phyloP scores from a whole-genome alignment of 2,329 filamentous ascomycete genomes.

The Fusarium scirpi region DNA sequence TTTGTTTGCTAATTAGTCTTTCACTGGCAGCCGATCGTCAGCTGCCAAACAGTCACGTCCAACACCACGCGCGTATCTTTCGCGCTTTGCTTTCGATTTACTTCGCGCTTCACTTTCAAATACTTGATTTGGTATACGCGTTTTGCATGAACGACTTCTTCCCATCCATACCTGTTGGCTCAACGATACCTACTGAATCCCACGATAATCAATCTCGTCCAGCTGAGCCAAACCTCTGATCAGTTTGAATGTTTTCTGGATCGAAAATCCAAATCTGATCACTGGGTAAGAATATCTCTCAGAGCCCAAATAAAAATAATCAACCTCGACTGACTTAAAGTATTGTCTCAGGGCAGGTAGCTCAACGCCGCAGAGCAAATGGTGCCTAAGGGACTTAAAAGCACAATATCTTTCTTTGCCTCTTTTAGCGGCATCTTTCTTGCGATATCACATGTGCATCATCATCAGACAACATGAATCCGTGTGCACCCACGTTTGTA shows the following conservation, averaged over 20 bases:
- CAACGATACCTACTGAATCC: neutral
- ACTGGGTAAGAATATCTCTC: neutral
- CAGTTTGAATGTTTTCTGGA: conserved; percentile 1
- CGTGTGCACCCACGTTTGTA: conserved; percentile 45
- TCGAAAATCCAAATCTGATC: neutral
- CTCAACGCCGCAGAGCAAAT: neutral
- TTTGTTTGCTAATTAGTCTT: conserved; percentile 15
- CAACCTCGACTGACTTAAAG: neutral
- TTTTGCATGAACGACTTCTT: neutral
- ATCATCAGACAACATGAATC: conserved; percentile 44
- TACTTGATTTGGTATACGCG: neutral
- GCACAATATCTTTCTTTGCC: neutral
- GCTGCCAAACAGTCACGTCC: conserved; percentile 31
- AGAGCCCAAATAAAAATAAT: neutral
- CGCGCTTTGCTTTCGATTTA: conserved; percentile 13
- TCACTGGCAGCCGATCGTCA: conserved; percentile 28
- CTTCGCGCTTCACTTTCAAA: neutral
- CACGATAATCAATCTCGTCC: neutral
- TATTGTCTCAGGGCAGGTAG: neutral
- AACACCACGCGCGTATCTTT: neutral
- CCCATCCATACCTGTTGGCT: neutral
- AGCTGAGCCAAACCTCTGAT: neutral
- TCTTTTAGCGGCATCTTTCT: neutral
- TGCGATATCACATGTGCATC: neutral
- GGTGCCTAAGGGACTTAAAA: neutral